Evolutionary conservation across 2,329 filamentous ascomycete species (phyloP), one percentile per base, ranked within the genome.

Genomic region (Trichophyton equinum): DNA sequence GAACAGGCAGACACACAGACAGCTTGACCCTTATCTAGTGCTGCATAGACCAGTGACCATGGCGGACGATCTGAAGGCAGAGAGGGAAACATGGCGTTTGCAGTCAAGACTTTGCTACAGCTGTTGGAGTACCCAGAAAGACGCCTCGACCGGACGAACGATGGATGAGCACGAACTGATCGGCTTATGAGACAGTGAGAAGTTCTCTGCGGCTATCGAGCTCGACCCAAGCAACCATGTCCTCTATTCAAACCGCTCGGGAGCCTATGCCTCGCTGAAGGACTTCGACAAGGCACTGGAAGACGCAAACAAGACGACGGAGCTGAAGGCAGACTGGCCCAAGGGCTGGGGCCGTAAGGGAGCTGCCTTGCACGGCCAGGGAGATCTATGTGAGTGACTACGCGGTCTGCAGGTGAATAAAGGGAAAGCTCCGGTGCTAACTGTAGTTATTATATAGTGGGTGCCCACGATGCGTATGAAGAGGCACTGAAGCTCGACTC

Each of bases 31-130:
- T 60, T 20, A 36, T 46, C 22, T 18, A 42, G 20, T 38, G 25
- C 46, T 38, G 15, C 22, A 22, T 44, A 40, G 25, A 18, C 20
- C 44, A 61, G 40, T n/a, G 65, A 77, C 44, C 65, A 86, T 86
- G 84, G 83, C 84, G 66, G 84, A 87, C 76, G 82, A 92, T 83
- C 85, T 99, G 71, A 99, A 99, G 82, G 90, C 91, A 71, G 87
- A 94, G 74, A n/a, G n/a, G 94, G 92, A 80, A 99, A 99, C 82
- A 95, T 95, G 81, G 91, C 95, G 77, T 99, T 99, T 76, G 87
- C 90, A 67, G 91, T 89, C 65, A 97, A 97, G 91, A 97, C 77
- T 99, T 96, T 75, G 83, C 91, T 71, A 90, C 92, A 75, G 94
- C 94, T 72, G 85, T 96, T 92, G 97, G 83, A 77, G 89, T 85